Base-by-base conservation (phyloP, 192 early-diverging fungal species). In the Coemansia sp. region DNA sequence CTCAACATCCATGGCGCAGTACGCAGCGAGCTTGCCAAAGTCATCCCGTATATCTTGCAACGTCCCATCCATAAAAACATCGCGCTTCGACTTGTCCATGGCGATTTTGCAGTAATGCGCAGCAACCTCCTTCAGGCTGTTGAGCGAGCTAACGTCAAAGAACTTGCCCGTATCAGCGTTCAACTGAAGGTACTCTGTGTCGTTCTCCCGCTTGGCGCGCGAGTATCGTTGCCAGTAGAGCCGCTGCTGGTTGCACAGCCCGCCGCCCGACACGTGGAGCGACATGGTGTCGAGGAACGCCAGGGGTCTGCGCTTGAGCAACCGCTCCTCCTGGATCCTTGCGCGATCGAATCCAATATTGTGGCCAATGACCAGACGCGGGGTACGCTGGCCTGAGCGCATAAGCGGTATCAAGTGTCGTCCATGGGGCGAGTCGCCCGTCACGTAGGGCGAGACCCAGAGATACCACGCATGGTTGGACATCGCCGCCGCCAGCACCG, bases 311-410 rank as follows among this genome's bases (percentile, higher is more conserved):
- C 73, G 63, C n/a, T 85, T 75, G 3, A 88, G 14, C 34, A 66
- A 74, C 62, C 97, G 97, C 71, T 96, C 97, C 58, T 96, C 95
- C 51, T 85, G 78, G 24, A 97, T 85, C 6, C 93, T 83, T 11
- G 93, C 92, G 5, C 95, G 87, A 74, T 99, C 97, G 66, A 89
- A 99, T 3, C 92, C 90, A 7, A 97, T 89, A 59, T 96, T 93
- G 77, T 99, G 97, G 0, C 97, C 97, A 20, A 99, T 84, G 8
- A 95, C 67, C 2, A 95, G 48, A 0, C 89, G 77, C 35, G 77
- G 68, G 34, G 35, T 46, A 6, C 69, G 57, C 3, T 71, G 71
- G 18, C 87, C 89, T 2, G 65, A 34, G 42, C 73, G 56, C 51
- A 65, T 62, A 18, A 95, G 67, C 10, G 91, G 89, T 24, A 96